phyloP scores from a whole-genome alignment of 2,329 filamentous ascomycete species.

The Fusarium phyllophilum region DNA sequence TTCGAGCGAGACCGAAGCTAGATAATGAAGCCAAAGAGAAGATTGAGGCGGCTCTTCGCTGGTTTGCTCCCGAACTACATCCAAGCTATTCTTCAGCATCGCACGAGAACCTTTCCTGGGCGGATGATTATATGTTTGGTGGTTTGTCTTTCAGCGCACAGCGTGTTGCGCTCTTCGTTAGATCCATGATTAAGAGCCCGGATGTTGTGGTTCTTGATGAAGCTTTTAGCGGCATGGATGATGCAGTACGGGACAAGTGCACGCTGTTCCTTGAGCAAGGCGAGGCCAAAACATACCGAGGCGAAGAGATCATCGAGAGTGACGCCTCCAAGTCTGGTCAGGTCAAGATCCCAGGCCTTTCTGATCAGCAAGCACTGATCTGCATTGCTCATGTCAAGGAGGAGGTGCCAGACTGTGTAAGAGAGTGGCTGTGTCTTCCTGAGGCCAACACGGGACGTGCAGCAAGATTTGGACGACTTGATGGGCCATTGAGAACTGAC shows the following conservation, averaged over 20 bases:
- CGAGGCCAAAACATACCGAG: conserved; percentile 57
- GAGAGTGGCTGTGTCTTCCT: conserved; percentile 88
- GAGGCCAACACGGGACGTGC: conserved; percentile 72
- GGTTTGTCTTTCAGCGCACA: conserved; percentile 83
- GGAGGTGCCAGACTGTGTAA: conserved; percentile 85
- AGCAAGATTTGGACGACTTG: conserved; percentile 72
- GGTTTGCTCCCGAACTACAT: conserved; percentile 84
- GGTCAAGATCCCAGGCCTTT: conserved; percentile 70
- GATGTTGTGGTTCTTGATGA: conserved; percentile 89
- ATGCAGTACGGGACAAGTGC: conserved; percentile 85
- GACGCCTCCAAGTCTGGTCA: conserved; percentile 55
- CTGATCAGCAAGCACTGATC: conserved; percentile 80
- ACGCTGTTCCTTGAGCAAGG: conserved; percentile 79
- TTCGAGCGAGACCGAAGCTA: conserved; percentile 75
- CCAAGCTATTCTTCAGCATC: conserved; percentile 54
- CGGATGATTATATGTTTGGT: conserved; percentile 74
- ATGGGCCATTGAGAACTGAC: conserved; percentile 68
- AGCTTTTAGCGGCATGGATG: conserved; percentile 87
- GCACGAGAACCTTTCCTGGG: conserved; percentile 65
- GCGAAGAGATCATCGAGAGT: conserved; percentile 57
- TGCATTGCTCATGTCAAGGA: conserved; percentile 92
- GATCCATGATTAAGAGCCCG: conserved; percentile 81
- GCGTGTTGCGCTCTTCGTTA: conserved; percentile 84
- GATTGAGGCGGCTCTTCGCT: conserved; percentile 76
- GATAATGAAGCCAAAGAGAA: conserved; percentile 64